phyloP scores from a whole-genome alignment of 2,329 filamentous ascomycete genomes.

The Neonectria hederae region DNA sequence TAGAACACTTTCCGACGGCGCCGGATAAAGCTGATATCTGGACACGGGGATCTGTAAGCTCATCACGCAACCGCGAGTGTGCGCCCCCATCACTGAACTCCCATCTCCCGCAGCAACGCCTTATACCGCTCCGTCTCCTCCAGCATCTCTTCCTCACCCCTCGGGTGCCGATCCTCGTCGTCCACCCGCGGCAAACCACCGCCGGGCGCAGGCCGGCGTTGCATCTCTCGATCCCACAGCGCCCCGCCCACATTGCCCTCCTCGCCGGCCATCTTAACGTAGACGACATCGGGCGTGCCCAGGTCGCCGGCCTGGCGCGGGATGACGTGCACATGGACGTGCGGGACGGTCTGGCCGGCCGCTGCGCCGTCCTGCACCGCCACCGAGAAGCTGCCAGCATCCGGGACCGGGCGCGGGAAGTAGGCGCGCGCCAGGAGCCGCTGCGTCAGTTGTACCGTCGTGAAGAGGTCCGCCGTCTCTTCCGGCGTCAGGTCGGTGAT shows the following conservation, averaged over 20 bases:
- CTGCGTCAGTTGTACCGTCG: slow-evolving; percentile 84
- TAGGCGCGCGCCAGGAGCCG: slow-evolving; percentile 73
- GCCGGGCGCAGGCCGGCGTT: slow-evolving; percentile 57
- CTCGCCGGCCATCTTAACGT: slow-evolving; percentile 83
- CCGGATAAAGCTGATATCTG: background rate
- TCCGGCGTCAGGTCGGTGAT: slow-evolving; percentile 76
- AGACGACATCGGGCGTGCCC: slow-evolving; percentile 73
- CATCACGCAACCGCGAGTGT: slow-evolving; percentile 8
- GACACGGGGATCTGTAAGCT: background rate
- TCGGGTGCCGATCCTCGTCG: slow-evolving; percentile 72
- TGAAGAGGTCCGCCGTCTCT: slow-evolving; percentile 85
- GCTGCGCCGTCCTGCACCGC: slow-evolving; percentile 93
- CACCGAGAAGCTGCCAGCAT: slow-evolving; percentile 84
- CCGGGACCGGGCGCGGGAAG: slow-evolving; percentile 61
- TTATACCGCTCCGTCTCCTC: slow-evolving; percentile 77
- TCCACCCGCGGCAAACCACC: slow-evolving; percentile 75
- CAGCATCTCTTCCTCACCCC: slow-evolving; percentile 79
- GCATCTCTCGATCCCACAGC: slow-evolving; percentile 62
- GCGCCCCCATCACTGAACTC: slow-evolving; percentile 33
- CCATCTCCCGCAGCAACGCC: slow-evolving; percentile 57
- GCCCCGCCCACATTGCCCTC: slow-evolving; percentile 83
- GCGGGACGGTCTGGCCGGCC: slow-evolving; percentile 92
- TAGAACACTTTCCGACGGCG: background rate
- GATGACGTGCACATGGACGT: slow-evolving; percentile 93
- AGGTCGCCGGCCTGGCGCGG: slow-evolving; percentile 71